phyloP scores from a whole-genome alignment of 2,329 filamentous ascomycete genomes.

The Fusarium phyllophilum region DNA sequence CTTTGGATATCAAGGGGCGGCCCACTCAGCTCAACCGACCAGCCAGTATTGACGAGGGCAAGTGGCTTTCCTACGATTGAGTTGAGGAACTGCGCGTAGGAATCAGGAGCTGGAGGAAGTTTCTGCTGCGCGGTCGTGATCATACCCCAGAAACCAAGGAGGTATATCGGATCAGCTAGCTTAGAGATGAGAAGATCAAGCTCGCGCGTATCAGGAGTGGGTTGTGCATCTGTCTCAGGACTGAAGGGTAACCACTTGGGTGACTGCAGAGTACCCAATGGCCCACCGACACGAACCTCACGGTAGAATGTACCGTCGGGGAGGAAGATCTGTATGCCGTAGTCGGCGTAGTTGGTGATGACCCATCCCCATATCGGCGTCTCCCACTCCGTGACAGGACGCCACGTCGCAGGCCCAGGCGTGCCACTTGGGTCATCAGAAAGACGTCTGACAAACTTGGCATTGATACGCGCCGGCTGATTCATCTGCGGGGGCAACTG shows the following conservation, averaged over 20 bases:
- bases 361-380: constrained; percentile 56
- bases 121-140: constrained; percentile 45
- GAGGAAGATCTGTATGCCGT: constrained; percentile 55
- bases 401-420: not conserved
- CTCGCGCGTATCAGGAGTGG: constrained; percentile 32
- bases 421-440: not conserved
- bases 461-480: constrained; percentile 51
- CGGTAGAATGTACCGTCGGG: constrained; percentile 55
- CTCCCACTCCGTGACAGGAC: constrained; percentile 48
- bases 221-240: constrained; percentile 2
- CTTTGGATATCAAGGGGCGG: constrained; percentile 33
- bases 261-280: constrained; percentile 21
- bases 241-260: constrained; percentile 52
- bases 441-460: constrained; percentile 44
- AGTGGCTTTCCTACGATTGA: constrained; percentile 54
- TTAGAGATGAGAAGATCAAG: constrained; percentile 45
- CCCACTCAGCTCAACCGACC: constrained; percentile 47
- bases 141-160: constrained; percentile 50
- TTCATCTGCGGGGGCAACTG: constrained; percentile 57
- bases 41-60: constrained; percentile 54
- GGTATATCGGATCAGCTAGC: constrained; percentile 41
- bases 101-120: constrained; percentile 44
- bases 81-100: constrained; percentile 51
- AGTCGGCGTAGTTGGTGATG: constrained; percentile 54
- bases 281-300: constrained; percentile 52